Evolutionary conservation across 116 monocot species (phyloP).

Genomic region (Papilionanthe hybrid): DNA sequence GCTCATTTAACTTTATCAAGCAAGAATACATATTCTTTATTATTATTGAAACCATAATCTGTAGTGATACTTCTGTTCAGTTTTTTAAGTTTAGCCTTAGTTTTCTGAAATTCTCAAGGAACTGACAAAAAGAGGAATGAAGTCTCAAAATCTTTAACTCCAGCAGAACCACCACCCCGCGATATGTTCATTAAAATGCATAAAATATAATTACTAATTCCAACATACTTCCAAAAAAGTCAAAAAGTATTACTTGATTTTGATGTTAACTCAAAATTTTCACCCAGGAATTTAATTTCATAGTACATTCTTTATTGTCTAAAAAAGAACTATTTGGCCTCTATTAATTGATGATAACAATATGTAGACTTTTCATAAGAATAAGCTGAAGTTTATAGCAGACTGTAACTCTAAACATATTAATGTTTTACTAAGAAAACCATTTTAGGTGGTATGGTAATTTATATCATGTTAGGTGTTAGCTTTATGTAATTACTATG

Average conservation of each 20-base stretch:
- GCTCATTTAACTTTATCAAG: background rate
- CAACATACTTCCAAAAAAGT: background rate
- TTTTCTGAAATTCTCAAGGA: background rate
- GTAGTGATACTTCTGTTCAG: background rate
- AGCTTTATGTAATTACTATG: background rate
- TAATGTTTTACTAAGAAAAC: no score
- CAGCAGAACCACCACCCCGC: background rate
- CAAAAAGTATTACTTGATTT: no score
- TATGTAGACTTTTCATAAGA: no score
- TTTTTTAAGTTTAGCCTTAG: background rate
- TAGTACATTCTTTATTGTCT: no score
- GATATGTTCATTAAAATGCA: background rate
- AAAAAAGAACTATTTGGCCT: no score
- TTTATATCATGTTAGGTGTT: no score
- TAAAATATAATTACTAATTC: slow-evolving; percentile 6
- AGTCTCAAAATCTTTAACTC: background rate
- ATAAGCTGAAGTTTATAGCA: no score
- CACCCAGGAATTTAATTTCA: no score
- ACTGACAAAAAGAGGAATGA: background rate
- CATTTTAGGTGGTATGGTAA: no score
- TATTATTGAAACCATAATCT: background rate
- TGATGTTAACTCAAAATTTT: no score
- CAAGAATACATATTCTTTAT: background rate
- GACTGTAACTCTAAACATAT: no score
- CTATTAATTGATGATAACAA: no score